A percentile compares a stretch with the other conserved stretches of the same genome.
Evolutionary conservation across 2,329 filamentous ascomycete species (phyloP).

Genomic region (Ceratocystis cubensis): DNA sequence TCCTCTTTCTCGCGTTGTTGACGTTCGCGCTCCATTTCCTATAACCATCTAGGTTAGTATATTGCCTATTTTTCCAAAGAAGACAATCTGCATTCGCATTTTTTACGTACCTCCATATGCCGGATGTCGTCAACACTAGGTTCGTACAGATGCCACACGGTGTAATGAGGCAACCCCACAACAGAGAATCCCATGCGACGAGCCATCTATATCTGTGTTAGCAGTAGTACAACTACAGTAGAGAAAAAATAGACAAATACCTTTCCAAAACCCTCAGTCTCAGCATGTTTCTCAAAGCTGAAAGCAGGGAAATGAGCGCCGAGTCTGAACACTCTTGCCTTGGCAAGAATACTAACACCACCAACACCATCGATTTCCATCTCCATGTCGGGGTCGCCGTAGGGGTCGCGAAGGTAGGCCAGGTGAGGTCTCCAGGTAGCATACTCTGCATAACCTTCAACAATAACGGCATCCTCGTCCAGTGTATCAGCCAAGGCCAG

Average conservation of each 20-base stretch:
- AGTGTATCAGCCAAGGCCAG: conserved; percentile 85
- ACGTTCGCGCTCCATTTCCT: conserved; percentile 89
- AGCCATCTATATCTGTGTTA: conserved; percentile 58
- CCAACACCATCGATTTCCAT: conserved; percentile 99
- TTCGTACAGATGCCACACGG: conserved; percentile 98
- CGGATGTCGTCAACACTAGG: conserved; percentile 95
- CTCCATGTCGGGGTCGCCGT: conserved; percentile 96
- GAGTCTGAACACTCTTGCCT: conserved; percentile 85
- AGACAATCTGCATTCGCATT: neutral
- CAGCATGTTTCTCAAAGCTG: conserved; percentile 95
- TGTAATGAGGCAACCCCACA: conserved; percentile 91
- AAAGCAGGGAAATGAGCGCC: conserved; percentile 97
- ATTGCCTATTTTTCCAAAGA: neutral
- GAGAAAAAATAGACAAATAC: conserved; percentile 34
- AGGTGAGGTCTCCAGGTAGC: conserved; percentile 96
- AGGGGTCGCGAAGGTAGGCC: conserved; percentile 90
- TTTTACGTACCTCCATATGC: conserved; percentile 65
- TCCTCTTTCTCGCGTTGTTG: conserved; percentile 63
- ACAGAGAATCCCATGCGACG: conserved; percentile 93
- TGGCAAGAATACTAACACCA: conserved; percentile 92
- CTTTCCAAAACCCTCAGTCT: conserved; percentile 98
- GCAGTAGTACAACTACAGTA: neutral
- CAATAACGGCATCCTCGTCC: conserved; percentile 96
- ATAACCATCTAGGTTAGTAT: conserved; percentile 21
- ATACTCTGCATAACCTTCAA: conserved; percentile 97